A percentile compares a stretch with the other conserved stretches of the same genome.
phyloP scores from a whole-genome alignment of 2,329 filamentous ascomycete genomes.

The Cercospora nicotianae region DNA sequence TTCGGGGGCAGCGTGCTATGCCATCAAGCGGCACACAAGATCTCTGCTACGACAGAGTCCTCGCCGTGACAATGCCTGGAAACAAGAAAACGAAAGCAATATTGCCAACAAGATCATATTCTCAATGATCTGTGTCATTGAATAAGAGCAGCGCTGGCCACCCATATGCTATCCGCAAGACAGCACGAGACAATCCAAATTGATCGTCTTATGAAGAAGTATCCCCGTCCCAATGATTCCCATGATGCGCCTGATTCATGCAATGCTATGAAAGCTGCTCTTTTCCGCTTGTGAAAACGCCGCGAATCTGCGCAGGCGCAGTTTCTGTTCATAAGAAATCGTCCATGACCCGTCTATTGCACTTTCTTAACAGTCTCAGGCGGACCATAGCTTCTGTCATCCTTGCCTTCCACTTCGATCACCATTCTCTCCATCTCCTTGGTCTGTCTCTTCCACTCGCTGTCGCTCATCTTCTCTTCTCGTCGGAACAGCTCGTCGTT shows the following conservation, averaged over 20 bases:
- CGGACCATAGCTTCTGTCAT: slow-evolving; percentile 48
- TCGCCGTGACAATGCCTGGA: no score
- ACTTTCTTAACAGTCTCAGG: slow-evolving; percentile 40
- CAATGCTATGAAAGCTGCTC: background rate
- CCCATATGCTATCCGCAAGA: background rate
- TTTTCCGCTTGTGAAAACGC: background rate
- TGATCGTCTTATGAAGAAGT: background rate
- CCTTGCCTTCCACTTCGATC: slow-evolving; percentile 66
- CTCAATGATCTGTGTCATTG: background rate
- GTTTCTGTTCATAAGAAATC: background rate
- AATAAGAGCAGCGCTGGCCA: slow-evolving; percentile 8
- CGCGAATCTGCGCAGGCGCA: slow-evolving; percentile 12
- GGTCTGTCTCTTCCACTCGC: slow-evolving; percentile 75
- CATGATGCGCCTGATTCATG: slow-evolving; percentile 2
- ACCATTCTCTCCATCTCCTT: slow-evolving; percentile 75
- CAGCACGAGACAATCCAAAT: background rate
- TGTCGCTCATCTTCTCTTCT: slow-evolving; percentile 79
- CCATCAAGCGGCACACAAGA: background rate
- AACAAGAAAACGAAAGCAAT: no score
- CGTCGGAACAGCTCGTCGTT: slow-evolving; percentile 81
- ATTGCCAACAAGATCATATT: background rate
- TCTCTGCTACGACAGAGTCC: background rate
- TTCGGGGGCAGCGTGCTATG: background rate
- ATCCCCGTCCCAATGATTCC: background rate
- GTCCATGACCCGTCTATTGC: slow-evolving; percentile 28